Conservation (phyloP, 2,329 filamentous ascomycete genomes). For the Fusarium buxicola region DNA sequence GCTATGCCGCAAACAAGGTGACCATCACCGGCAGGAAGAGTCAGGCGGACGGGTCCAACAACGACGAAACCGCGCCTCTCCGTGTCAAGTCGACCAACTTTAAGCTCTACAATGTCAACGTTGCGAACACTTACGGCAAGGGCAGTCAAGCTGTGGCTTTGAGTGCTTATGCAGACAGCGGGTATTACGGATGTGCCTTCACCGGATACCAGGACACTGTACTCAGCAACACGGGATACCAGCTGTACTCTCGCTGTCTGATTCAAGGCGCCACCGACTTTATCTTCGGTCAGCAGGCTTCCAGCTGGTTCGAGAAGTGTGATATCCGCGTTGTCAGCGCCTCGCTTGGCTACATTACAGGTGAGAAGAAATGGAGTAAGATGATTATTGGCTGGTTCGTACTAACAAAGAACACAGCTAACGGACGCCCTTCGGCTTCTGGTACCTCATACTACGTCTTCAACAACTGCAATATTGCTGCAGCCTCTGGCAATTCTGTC, state of each 20-base stretch:
- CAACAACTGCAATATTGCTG: conserved; percentile 57
- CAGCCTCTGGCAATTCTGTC: conserved; percentile 53
- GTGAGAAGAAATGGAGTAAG: conserved; percentile 38
- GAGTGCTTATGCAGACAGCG: conserved; percentile 56
- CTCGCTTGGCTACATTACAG: conserved; percentile 56
- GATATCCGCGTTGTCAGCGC: conserved; percentile 54
- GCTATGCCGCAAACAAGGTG: conserved; percentile 67
- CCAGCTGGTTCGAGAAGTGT: conserved; percentile 58
- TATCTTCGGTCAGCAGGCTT: conserved; percentile 59
- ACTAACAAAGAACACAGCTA: conserved; percentile 49
- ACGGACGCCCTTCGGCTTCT: conserved; percentile 52
- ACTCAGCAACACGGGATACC: conserved; percentile 58
- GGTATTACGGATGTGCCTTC: conserved; percentile 60
- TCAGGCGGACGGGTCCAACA: conserved; percentile 60
- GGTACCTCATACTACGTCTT: conserved; percentile 59
- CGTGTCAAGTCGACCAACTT: conserved; percentile 61
- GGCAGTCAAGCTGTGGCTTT: conserved; percentile 61
- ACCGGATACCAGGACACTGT: conserved; percentile 64
- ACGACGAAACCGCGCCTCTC: conserved; percentile 64
- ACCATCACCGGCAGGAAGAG: conserved; percentile 58
- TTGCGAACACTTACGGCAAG: conserved; percentile 60
- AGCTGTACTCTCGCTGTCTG: conserved; percentile 59
- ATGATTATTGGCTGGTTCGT: accelerated
- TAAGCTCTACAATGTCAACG: conserved; percentile 71
- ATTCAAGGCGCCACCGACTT: conserved; percentile 64